phyloP scores from a whole-genome alignment of 2,329 filamentous ascomycete species.

The Sarocladiaceae sp. region DNA sequence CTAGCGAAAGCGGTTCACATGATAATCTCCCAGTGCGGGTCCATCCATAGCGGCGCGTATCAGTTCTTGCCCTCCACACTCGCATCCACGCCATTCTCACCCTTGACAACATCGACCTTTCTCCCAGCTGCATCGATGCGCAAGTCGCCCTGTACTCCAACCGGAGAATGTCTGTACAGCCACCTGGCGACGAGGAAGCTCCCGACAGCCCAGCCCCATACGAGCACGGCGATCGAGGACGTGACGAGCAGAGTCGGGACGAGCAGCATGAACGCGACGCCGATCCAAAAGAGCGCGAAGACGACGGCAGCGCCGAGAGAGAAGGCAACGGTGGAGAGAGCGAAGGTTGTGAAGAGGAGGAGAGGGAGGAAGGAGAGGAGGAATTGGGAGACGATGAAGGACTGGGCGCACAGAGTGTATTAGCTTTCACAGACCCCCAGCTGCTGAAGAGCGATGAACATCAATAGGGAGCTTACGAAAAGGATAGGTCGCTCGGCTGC shows the following conservation, averaged over 20 bases:
- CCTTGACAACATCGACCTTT: constrained; percentile 15
- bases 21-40: too few species aligned
- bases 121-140: constrained; percentile 17
- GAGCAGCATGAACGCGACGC: constrained; percentile 60
- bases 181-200: constrained; percentile 47
- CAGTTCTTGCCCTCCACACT: constrained; percentile 8
- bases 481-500: constrained; percentile 60
- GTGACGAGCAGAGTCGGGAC: constrained; percentile 63
- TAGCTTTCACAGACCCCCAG: neutral
- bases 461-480: constrained; percentile 46
- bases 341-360: constrained; percentile 62
- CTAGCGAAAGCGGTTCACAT: too few species aligned
- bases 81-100: constrained; percentile 18
- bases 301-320: constrained; percentile 55
- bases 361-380: constrained; percentile 61
- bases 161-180: constrained; percentile 33
- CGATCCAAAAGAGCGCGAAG: constrained; percentile 63
- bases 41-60: neutral
- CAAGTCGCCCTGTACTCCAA: constrained; percentile 15
- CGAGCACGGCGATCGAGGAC: constrained; percentile 51
- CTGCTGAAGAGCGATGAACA: neutral
- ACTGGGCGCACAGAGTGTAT: constrained; percentile 41
- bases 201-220: constrained; percentile 62
- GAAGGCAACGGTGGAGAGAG: constrained; percentile 54
- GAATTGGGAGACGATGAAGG: constrained; percentile 61